Evolutionary conservation across 1,139 yeast genomes (phyloP), one percentile per base, ranked within the genome.

Genomic region (Lodderomyces parapsilosis): DNA sequence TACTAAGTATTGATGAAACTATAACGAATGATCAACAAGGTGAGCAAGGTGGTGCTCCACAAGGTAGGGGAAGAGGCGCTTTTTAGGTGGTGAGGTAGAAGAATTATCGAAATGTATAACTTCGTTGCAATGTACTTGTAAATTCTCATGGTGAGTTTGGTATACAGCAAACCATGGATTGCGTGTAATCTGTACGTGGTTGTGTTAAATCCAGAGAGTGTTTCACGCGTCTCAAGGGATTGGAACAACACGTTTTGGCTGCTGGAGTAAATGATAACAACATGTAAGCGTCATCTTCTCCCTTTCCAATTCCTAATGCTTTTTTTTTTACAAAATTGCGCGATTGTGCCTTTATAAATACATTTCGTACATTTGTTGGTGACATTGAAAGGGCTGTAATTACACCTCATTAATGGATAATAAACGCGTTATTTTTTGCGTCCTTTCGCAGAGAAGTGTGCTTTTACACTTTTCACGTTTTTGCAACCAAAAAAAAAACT

Each of bases 1-100:
- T 93, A 55, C 76, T 93, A 53, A 84, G 95, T 15, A 96, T 93
- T 44, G 99, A 93, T 64, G 99, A 93, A 71, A 93, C 99, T 14
- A 90, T 93, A 54, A 87, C 79, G 60, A 89, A 87, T 60, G 85
- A 88, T 43, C 77, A 78, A 37, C 76, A 80, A 36, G 76, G 72
- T 56, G 42, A 43, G 81, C 80, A 31, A 78, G 90, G 85, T 66
- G 90, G 89, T 53, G 72, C 70, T 6, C 27, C 40, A 30, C 38
- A 36, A 36, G 39, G 39, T 17, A 36, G 39, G 25, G 49, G 47
- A 23, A 44, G 47, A 36, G 47, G 47, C 18, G 47, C 50, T 13
- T 44, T 30, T 23, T 47, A 47, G 22, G 24, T 39, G 19, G 14
- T 8, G 14, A 27, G n/a, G n/a, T n/a, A n/a, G n/a, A n/a, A n/a